Conservation (phyloP, 441 rosid genomes). For the Kokia cookei region DNA sequence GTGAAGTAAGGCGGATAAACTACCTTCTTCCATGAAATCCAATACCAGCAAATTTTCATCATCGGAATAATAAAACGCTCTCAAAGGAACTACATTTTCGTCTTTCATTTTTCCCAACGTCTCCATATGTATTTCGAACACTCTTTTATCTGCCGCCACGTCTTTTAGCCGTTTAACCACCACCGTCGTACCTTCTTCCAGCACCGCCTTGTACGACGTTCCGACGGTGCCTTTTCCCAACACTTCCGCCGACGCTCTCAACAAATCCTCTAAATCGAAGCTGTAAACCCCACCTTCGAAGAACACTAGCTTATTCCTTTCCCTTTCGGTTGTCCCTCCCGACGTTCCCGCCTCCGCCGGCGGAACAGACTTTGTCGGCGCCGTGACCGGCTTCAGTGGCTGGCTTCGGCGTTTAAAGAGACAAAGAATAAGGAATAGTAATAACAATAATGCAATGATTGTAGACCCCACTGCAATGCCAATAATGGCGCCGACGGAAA, state of each 20-base stretch:
- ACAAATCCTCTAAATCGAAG: slow-evolving; percentile 83
- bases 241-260: slow-evolving; percentile 95
- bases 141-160: slow-evolving; percentile 56
- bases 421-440: slow-evolving; percentile 47
- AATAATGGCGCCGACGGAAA: slow-evolving; percentile 62
- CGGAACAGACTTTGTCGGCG: slow-evolving; percentile 18
- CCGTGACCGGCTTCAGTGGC: slow-evolving; percentile 19
- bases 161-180: slow-evolving; percentile 89
- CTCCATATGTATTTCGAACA: slow-evolving; percentile 79
- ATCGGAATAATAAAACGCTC: slow-evolving; percentile 79
- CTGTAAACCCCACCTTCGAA: slow-evolving; percentile 74
- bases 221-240: slow-evolving; percentile 93
- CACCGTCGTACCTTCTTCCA: slow-evolving; percentile 86
- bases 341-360: slow-evolving; percentile 68
- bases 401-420: slow-evolving; percentile 26
- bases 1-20: slow-evolving; percentile 89
- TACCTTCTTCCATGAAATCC: slow-evolving; percentile 79
- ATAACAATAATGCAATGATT: slow-evolving; percentile 25
- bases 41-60: slow-evolving; percentile 87
- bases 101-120: slow-evolving; percentile 61
- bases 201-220: slow-evolving; percentile 89
- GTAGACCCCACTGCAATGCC: slow-evolving; percentile 55
- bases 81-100: slow-evolving; percentile 65
- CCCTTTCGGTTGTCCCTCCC: slow-evolving; percentile 64
- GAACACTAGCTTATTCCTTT: slow-evolving; percentile 83